These are phyloP conservation scores for Odontarrhena argentea DNA, from an alignment of 345 rosid species.

Conservation along the genomic window DNA sequence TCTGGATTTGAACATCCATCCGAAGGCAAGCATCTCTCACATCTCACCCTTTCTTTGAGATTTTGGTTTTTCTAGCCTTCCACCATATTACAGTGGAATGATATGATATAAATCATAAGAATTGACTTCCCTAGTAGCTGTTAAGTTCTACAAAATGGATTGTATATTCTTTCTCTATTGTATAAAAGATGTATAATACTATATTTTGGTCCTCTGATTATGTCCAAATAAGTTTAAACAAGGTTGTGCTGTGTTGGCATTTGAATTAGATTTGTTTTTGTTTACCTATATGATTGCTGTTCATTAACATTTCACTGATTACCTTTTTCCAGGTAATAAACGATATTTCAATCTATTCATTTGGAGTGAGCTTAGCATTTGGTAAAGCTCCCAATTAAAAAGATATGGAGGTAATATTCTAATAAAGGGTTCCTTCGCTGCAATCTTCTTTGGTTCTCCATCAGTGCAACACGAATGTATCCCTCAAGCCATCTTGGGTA, in stretches of 20 bases:
- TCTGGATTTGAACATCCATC: conserved; percentile 99
- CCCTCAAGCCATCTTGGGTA: conserved; percentile 97
- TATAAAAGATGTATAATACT: not conserved
- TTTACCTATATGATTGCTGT: not conserved
- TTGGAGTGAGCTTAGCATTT: conserved; percentile 67
- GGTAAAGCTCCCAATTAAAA: conserved; percentile 62
- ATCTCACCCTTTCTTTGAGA: not conserved
- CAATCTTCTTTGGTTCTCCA: conserved; percentile 85
- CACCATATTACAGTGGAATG: not conserved
- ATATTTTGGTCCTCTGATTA: not conserved
- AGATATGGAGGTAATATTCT: conserved; percentile 68
- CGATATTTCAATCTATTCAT: conserved; percentile 50
- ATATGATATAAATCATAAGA: not conserved
- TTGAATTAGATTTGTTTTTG: not conserved
- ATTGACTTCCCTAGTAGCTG: not conserved
- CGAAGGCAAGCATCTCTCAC: conserved; percentile 58
- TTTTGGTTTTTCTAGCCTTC: not conserved
- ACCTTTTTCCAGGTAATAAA: conserved; percentile 20
- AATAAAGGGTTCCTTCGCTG: conserved; percentile 66
- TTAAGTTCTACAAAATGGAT: not conserved
- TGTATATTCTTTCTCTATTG: not conserved
- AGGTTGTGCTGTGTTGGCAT: not conserved
- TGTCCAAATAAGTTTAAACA: not conserved
- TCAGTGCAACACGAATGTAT: conserved; percentile 99
- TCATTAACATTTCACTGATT: not conserved